Evolutionary conservation across 2,329 filamentous ascomycete genomes (phyloP), one percentile per base, ranked within the genome.

Genomic region (Talaromyces funiculosus): DNA sequence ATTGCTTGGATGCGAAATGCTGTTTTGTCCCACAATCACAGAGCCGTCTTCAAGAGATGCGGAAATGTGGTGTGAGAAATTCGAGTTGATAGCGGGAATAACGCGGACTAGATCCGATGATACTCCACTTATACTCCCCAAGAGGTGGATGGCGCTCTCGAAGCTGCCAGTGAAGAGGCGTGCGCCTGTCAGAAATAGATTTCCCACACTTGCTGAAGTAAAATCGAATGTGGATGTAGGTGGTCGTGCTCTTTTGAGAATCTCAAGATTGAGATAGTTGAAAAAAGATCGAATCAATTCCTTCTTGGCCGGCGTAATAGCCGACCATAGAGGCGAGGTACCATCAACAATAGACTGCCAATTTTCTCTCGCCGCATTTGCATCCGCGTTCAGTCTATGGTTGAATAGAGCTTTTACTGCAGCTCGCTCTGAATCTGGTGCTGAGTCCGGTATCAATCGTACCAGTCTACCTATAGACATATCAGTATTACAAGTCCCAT

Each of bases 31-130:
- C 0, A 90, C 89, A 67, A 97, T 95, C 26, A 88, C 78, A 0
- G 84, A 86, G 7, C 90, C 91, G 71, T 96, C 85, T 18, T 80
- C 79, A 0, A 97, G 81, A 0, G 89, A 88, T 1, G 92, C 93
- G 5, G 89, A 91, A 66, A 97, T 97, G 74, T 97, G 93, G 69
- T 96, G 90, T 0, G 90, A 90, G 78, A 97, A 97, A 73, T 96
- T 97, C 64, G 89, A 92, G 78, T 96, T 96, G 67, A 97, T 90
- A 3, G 90, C 91, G 0, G 93, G 94, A 16, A 97, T 85, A 0
- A 97, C 91, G 0, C 86, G 83, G 5, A 94, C 86, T 56, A 86
- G 82, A 45, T 79, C 76, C 10, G 85, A 82, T 0, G 91, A 89
- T 0, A 97, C 89, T n/a, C 85, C 86, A 69, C 92, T 96, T 64